Conservation (phyloP, 805 yeast species). For the Jamesozyma hellenica region DNA sequence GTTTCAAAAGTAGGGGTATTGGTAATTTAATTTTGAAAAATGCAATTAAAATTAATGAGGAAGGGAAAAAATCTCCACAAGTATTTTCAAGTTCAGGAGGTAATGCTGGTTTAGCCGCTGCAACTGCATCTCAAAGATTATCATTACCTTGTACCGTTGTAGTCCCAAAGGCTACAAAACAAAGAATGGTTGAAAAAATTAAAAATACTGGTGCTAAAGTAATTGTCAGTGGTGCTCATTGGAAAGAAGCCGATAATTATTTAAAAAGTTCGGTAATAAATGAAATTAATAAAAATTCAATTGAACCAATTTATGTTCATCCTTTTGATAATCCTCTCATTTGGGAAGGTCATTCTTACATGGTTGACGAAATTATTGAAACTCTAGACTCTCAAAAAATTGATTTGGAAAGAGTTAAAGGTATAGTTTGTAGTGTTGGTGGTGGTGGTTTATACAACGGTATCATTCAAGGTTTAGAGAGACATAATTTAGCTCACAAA, state of each 20-base stretch:
- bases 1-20: constrained; percentile 48
- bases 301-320: constrained; percentile 41
- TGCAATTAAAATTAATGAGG: constrained; percentile 24
- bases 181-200: constrained; percentile 35
- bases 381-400: constrained; percentile 17
- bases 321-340: constrained; percentile 43
- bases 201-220: constrained; percentile 39
- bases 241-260: constrained; percentile 43
- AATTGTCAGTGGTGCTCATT: constrained; percentile 35
- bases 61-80: constrained; percentile 25
- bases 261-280: constrained; percentile 28
- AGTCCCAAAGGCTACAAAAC: constrained; percentile 43
- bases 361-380: constrained; percentile 37
- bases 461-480: constrained; percentile 35
- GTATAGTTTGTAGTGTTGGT: constrained; percentile 45
- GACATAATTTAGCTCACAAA: constrained; percentile 28
- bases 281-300: constrained; percentile 8
- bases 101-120: constrained; percentile 38
- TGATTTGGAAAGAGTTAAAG: constrained; percentile 28
- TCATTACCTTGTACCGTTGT: constrained; percentile 43
- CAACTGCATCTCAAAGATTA: constrained; percentile 34
- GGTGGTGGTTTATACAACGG: constrained; percentile 53
- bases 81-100: constrained; percentile 49
- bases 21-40: constrained; percentile 37
- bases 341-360: constrained; percentile 46